Percentiles rank a stretch among this genome's conserved stretches.
phyloP scores from a whole-genome alignment of 2,329 filamentous ascomycete genomes.

The Clarireedia monteithiana region DNA sequence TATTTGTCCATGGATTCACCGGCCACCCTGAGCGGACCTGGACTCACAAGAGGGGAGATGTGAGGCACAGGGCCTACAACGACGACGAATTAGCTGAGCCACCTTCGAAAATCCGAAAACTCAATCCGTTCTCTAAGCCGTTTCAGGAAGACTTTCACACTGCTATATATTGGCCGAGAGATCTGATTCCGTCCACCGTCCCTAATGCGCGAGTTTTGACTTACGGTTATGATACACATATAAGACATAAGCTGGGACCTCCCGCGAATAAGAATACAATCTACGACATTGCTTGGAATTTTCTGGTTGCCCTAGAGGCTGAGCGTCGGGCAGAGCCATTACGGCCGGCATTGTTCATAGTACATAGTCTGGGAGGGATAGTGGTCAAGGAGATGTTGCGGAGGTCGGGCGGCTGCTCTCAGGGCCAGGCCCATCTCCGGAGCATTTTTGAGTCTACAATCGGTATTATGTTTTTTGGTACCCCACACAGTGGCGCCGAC shows the following conservation, averaged over 20 bases:
- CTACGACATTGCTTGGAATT: slow-evolving; percentile 9
- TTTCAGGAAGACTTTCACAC: slow-evolving; percentile 22
- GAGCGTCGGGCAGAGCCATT: slow-evolving; percentile 8
- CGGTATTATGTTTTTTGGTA: slow-evolving; percentile 67
- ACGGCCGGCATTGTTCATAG: slow-evolving; percentile 49
- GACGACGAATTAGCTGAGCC: too few species aligned
- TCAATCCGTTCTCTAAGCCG: background rate
- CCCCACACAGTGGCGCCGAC: slow-evolving; percentile 62
- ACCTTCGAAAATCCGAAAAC: too few species aligned
- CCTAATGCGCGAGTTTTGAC: slow-evolving; percentile 13
- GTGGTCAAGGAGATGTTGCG: slow-evolving; percentile 48
- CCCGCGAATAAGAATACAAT: background rate
- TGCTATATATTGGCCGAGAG: slow-evolving; percentile 18
- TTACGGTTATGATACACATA: slow-evolving; percentile 33
- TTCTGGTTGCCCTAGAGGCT: slow-evolving; percentile 14
- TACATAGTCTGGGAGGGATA: slow-evolving; percentile 64
- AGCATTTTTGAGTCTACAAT: slow-evolving; percentile 62
- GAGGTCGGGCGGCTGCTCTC: too few species aligned
- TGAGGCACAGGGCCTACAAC: background rate
- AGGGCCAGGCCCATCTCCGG: background rate
- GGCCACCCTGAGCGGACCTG: slow-evolving; percentile 34
- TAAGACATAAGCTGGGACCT: slow-evolving; percentile 18
- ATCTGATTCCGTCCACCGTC: slow-evolving; percentile 9
- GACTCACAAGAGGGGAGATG: slow-evolving; percentile 25
- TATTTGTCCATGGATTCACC: slow-evolving; percentile 36